These are phyloP conservation scores for Fusarium beomiforme DNA, from an alignment of 2,329 filamentous ascomycete genomes.

Conservation along the genomic window DNA sequence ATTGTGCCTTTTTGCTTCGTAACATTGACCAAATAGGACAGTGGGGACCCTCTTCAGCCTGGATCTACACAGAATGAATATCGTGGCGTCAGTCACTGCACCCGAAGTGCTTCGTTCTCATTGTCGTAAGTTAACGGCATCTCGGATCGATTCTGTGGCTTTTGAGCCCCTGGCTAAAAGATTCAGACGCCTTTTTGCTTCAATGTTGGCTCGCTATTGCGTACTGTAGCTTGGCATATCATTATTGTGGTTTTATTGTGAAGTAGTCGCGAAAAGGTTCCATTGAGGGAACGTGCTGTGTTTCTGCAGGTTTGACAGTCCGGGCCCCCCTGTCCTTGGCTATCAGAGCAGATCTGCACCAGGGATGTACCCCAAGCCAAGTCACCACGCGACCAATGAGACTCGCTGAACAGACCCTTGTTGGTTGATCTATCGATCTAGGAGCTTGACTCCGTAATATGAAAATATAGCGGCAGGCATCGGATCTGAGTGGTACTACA, in stretches of 20 bases:
- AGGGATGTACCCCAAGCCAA: slow-evolving; percentile 24
- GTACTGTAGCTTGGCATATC: background rate
- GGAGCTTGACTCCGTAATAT: background rate
- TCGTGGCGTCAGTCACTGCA: slow-evolving; percentile 19
- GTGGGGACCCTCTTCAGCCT: background rate
- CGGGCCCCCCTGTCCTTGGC: slow-evolving; percentile 19
- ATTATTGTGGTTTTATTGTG: background rate
- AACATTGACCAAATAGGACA: background rate
- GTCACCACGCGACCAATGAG: background rate
- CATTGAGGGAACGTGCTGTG: slow-evolving; percentile 26
- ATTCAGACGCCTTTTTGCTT: slow-evolving; percentile 12
- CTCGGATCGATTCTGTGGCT: background rate
- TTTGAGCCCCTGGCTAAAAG: background rate
- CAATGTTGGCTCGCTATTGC: background rate
- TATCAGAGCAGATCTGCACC: slow-evolving; percentile 25
- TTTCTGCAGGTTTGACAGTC: slow-evolving; percentile 34
- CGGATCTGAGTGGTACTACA: background rate
- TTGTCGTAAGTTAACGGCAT: background rate
- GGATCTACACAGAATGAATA: background rate
- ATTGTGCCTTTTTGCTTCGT: background rate
- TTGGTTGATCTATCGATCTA: background rate
- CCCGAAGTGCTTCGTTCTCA: slow-evolving; percentile 4
- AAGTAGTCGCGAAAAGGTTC: background rate
- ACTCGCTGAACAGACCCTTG: background rate
- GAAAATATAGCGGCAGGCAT: accelerated